Base-by-base conservation (phyloP, 495 filamentous ascomycete genomes). In the Penicillium canariense region DNA sequence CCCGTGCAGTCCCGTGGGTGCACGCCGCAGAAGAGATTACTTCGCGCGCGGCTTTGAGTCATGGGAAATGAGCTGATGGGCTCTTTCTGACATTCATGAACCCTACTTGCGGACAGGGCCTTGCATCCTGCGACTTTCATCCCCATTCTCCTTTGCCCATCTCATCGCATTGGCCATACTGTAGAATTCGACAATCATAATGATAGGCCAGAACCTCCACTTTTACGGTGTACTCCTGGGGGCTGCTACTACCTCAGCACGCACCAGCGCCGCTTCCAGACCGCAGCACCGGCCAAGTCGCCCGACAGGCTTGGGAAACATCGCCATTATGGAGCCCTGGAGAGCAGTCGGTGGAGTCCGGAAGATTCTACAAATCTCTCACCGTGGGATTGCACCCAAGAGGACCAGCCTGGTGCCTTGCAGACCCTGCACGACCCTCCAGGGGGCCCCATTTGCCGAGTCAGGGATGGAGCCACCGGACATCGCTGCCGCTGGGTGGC, bases 401-500 rank as follows among this genome's bases (percentile, higher is more conserved):
- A 14, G 11, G 27, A 14, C 25, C 38, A 52, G 27, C n/a, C 20
- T 32, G 39, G 51, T 45, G 4, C 42, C 43, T 47, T 40, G 18
- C 43, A 46, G 42, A 28, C 23, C 42, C 12, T 27, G 50, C 38
- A 44, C 27, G 27, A 44, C 28, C 45, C 38, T 34, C 22, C 36
- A 25, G 22, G 32, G 34, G 49, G 49, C 12, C 27, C 49, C 49
- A 53, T 44, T 42, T 25, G 28, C 39, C 31, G 31, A 15, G 18
- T 39, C 20, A 39, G 26, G 35, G 23, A 39, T 25, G 22, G 48
- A 50, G 35, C 35, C 20, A 39, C 35, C 20, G 30, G 18, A 57
- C 34, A 48, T 52, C 48, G 48, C 35, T 48, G 40, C 48, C 48
- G 48, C 52, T 52, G 40, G 54, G 46, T 48, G 46, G 22, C 54